These are phyloP conservation scores for Scheffersomyces illinoinensis DNA, from an alignment of 1,139 yeast species.

Conservation along the genomic window DNA sequence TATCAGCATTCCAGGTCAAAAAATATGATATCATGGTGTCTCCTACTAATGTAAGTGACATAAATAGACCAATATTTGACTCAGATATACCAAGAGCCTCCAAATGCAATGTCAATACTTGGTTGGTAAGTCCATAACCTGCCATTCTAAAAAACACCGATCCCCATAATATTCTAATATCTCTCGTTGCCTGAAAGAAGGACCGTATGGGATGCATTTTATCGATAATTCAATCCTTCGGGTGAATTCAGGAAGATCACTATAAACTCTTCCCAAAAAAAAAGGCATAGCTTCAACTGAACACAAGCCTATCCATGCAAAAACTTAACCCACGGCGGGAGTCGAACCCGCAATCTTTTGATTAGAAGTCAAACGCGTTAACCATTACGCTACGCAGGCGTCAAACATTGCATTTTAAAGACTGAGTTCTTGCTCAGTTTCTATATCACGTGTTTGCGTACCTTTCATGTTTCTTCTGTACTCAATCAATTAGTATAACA, in stretches of 20 bases:
- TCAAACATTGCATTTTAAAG: too few relatives aligned
- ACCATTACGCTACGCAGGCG: conserved; percentile 24
- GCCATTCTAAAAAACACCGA: conserved; percentile 73
- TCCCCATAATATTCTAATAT: conserved; percentile 65
- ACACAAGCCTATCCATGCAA: not conserved
- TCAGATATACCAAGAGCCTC: conserved; percentile 58
- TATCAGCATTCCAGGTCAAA: conserved; percentile 78
- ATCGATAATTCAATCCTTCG: not conserved
- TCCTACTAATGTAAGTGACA: conserved; percentile 81
- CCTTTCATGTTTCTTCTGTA: too few relatives aligned
- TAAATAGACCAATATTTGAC: conserved; percentile 68
- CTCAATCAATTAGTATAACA: too few relatives aligned
- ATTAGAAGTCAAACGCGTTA: conserved; percentile 26
- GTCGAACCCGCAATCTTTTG: conserved; percentile 27
- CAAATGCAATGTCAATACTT: conserved; percentile 72
- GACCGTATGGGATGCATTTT: conserved; percentile 29
- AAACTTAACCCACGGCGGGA: conserved; percentile 20
- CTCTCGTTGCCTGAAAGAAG: conserved; percentile 35
- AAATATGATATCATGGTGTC: conserved; percentile 73
- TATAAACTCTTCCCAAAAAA: not conserved
- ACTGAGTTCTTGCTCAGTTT: too few relatives aligned
- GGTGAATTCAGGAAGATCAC: not conserved
- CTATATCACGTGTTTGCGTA: too few relatives aligned
- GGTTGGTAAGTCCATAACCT: conserved; percentile 82
- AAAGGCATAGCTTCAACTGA: not conserved